Base-by-base conservation (phyloP, 2,329 filamentous ascomycete species). In the Calonectria pseudoturangicola region DNA sequence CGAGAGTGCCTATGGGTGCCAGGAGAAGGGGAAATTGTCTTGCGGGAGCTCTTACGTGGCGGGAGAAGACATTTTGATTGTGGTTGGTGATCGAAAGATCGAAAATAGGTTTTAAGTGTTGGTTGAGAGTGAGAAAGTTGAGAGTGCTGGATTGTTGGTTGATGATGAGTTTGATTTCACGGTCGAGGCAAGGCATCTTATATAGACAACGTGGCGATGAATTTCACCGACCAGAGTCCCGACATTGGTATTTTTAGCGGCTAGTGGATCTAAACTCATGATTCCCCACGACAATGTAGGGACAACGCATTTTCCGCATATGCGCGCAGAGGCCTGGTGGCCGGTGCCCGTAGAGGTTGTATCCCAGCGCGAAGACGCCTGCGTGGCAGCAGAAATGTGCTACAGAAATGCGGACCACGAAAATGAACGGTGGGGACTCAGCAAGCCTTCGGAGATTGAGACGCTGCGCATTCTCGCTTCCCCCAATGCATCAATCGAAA, bases 11-110 rank as follows among this genome's bases (percentile, higher is more conserved):
- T 33, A 5, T 33, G 30, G 30, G 9, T 33, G 30, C 9, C 5
- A 33, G 9, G 28, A n/a, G 56, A 30, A 2, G 36, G n/a, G 36
- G 5, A 45, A 28, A 27, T 4, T 36, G 5, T 18, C 2, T 6
- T 3, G 25, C 36, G 39, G 39, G 56, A 36, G 27, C 18, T 63
- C 58, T 63, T 63, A 63, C 58, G 58, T 63, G 58, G 36, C 41
- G 58, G 58, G 58, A 45, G 39, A 43, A 63, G 58, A 63, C 58
- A 63, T 63, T 45, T 45, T 63, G 58, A 63, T 63, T 41, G 58
- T 45, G n/a, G 39, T 12, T 63, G 58, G 58, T 43, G 39, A 63
- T 45, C 58, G 39, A 63, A 63, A 63, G 58, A 63, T 45, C 58
- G 58, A 36, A 27, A 39, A 36, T 21, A 33, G 4, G 13, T 58